Evolutionary conservation across 2,329 filamentous ascomycete species (phyloP), one percentile per base, ranked within the genome.

Genomic region (Drechslera avenae): DNA sequence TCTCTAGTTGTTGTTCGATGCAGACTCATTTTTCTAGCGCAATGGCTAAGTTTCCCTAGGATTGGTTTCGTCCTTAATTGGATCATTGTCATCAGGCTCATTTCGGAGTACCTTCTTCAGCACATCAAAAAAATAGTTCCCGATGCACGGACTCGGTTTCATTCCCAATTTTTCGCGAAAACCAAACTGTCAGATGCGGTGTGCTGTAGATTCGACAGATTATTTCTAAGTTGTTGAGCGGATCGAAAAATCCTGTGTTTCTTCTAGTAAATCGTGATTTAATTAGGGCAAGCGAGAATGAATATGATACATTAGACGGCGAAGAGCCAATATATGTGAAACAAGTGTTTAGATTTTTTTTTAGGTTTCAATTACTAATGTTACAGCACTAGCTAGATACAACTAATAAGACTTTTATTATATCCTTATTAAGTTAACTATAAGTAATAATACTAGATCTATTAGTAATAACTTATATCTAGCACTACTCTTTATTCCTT

Each of bases 21-120:
- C 19, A 37, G 14, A 18, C 21, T 58, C 46, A 59, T 51, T 48
- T 47, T 44, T 63, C 40, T 18, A 65, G 36, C 46, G 73, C 68
- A 72, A 75, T 33, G 72, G 72, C 72, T 68, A 74, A 26, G 72
- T 71, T 36, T 66, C 63, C 55, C 64, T 63, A 8, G 74, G 57
- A 40, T 66, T 63, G 13, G 36, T 50, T 62, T 74, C 70, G 41
- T 60, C 50, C 52, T 50, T 70, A 13, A 74, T 63, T 30, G 66
- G 68, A 45, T 75, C 71, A 52, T 73, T 66, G 32, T 72, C 62
- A 47, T 71, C 67, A 10, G 52, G 45, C 44, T 66, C 41, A 46
- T 68, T 69, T 34, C 35, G 56, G n/a, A 71, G 48, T 31, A 74
- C 56, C 13, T 66, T 63, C 51, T 67, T 44, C 54, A 69, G 49